Conservation (phyloP, 129 eudicot genomes). For the Daucus carota region DNA sequence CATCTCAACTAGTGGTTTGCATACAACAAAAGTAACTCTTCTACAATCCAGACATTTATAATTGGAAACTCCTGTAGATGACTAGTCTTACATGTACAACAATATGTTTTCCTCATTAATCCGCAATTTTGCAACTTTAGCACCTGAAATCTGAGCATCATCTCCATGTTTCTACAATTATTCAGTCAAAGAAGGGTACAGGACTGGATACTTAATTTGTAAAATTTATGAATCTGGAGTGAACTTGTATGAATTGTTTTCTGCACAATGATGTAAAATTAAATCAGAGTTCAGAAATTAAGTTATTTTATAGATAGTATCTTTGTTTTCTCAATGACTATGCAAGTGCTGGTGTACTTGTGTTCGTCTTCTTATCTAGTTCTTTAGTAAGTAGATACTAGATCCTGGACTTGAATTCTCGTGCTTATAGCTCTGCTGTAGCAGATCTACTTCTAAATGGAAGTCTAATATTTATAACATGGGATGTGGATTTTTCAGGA, state of each 20-base stretch:
- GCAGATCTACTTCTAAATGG: not conserved
- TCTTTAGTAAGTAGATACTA: not conserved
- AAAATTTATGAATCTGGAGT: not conserved
- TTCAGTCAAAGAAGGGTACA: not conserved
- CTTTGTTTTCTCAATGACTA: not conserved
- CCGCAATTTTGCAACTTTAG: not conserved
- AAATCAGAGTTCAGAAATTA: not conserved
- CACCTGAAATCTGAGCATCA: not conserved
- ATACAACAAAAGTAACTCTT: not conserved
- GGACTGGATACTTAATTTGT: not conserved
- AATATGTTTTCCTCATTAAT: not conserved
- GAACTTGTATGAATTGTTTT: too few species aligned
- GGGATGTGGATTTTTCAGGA: slow-evolving; percentile 50
- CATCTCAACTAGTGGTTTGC: not conserved
- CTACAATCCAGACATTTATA: not conserved
- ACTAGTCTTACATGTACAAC: not conserved
- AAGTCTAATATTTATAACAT: not conserved
- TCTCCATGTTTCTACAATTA: not conserved
- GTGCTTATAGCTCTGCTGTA: not conserved
- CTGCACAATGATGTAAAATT: not conserved
- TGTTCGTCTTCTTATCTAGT: not conserved
- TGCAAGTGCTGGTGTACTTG: not conserved
- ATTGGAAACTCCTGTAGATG: not conserved
- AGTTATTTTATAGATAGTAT: not conserved
- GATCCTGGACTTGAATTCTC: not conserved